phyloP scores from a whole-genome alignment of 768 basidiomycete genomes.

The Boletus rubescentipes region DNA sequence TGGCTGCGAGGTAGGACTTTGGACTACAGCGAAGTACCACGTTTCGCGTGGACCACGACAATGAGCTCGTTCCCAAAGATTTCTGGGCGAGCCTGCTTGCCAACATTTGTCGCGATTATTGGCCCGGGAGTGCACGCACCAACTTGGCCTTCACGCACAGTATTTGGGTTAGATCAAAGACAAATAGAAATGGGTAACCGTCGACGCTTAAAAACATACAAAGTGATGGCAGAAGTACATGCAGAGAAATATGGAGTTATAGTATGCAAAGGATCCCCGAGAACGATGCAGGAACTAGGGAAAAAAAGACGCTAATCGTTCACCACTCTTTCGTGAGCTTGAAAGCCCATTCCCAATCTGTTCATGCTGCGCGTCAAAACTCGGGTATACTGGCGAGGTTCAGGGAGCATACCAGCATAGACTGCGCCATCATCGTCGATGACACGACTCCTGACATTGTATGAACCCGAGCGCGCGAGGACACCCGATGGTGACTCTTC shows the following conservation, averaged over 20 bases:
- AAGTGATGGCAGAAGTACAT: slow-evolving; percentile 24
- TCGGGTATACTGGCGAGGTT: background rate
- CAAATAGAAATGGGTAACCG: slow-evolving; percentile 6
- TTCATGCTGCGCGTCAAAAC: slow-evolving; percentile 9
- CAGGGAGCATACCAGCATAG: slow-evolving; percentile 61
- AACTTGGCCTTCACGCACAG: background rate
- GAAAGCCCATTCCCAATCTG: slow-evolving; percentile 68
- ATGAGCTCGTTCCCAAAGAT: background rate
- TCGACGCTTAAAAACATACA: slow-evolving; percentile 21
- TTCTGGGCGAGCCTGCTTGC: background rate
- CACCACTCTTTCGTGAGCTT: slow-evolving; percentile 93
- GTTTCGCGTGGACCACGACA: background rate
- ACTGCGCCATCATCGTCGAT: slow-evolving; percentile 83
- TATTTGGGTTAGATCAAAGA: background rate
- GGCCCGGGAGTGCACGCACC: background rate
- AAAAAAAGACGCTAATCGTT: slow-evolving; percentile 20
- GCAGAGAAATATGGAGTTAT: slow-evolving; percentile 21
- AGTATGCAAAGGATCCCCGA: slow-evolving; percentile 31
- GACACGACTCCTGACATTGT: slow-evolving; percentile 77
- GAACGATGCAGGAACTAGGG: slow-evolving; percentile 23
- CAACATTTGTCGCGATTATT: slow-evolving; percentile 14
- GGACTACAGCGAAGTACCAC: background rate
- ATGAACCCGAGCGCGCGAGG: slow-evolving; percentile 79
- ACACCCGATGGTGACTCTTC: slow-evolving; percentile 77
- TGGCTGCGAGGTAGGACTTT: background rate